These are phyloP conservation scores for Fusarium humuli DNA, from an alignment of 2,329 filamentous ascomycete genomes.

Conservation along the genomic window DNA sequence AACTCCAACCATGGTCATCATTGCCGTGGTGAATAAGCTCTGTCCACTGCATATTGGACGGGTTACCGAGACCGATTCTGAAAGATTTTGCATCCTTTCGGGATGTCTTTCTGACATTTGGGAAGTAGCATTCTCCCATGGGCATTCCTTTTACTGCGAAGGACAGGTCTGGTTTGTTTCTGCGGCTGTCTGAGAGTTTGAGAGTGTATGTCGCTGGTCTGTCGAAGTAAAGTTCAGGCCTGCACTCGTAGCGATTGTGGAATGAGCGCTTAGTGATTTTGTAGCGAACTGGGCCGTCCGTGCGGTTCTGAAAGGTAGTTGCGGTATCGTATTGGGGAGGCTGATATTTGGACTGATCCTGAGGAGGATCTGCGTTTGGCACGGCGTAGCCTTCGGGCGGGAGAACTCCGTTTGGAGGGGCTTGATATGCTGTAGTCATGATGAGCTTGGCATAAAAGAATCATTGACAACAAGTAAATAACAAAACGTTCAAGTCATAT, in stretches of 20 bases:
- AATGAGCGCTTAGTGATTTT: background rate
- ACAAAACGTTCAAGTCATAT: too few species aligned
- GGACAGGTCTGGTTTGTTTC: background rate
- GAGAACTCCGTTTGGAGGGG: background rate
- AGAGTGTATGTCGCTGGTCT: background rate
- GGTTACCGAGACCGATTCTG: background rate
- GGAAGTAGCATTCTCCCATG: background rate
- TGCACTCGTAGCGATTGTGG: background rate
- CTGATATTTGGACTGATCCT: background rate
- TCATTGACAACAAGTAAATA: background rate
- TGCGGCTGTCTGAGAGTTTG: background rate
- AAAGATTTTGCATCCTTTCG: background rate
- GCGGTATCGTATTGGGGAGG: background rate
- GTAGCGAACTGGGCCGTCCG: background rate
- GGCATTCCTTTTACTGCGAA: background rate
- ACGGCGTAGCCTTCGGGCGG: background rate
- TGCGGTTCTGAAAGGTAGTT: background rate
- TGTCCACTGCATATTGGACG: background rate
- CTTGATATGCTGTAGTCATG: background rate
- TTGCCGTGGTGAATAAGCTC: background rate
- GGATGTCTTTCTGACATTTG: background rate
- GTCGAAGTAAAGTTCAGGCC: background rate
- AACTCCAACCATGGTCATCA: background rate
- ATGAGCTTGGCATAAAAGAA: accelerated
- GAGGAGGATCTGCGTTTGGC: background rate